Conservation (phyloP, 2,329 filamentous ascomycete species). For the Dactylellina parvicollis region DNA sequence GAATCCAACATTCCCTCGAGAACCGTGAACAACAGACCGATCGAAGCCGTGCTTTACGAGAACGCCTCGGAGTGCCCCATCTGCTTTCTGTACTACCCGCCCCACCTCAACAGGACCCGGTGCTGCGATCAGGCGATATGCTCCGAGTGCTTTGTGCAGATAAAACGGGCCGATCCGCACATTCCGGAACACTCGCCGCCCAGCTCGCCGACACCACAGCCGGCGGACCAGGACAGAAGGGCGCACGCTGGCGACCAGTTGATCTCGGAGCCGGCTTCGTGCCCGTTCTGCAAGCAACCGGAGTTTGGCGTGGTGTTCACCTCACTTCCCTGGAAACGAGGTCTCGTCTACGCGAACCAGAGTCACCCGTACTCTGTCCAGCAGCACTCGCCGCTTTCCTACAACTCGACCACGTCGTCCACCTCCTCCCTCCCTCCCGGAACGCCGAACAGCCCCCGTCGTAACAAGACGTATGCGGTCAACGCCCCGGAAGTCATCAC, state of each 20-base stretch:
- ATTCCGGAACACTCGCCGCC: constrained; percentile 74
- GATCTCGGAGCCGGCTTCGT: constrained; percentile 88
- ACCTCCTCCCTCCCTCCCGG: constrained; percentile 61
- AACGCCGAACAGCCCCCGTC: constrained; percentile 61
- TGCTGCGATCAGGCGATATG: constrained; percentile 97
- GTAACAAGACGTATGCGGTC: constrained; percentile 78
- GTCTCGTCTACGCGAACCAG: constrained; percentile 83
- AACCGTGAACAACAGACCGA: constrained; percentile 79
- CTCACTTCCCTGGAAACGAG: constrained; percentile 85
- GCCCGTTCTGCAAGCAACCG: constrained; percentile 92
- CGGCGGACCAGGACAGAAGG: constrained; percentile 61
- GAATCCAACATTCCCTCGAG: constrained; percentile 57
- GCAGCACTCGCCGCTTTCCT: constrained; percentile 61
- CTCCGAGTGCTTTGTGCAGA: constrained; percentile 98
- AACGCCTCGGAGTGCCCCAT: constrained; percentile 91
- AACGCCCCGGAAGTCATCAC: constrained; percentile 87
- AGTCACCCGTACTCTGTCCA: constrained; percentile 80
- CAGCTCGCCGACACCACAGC: constrained; percentile 61
- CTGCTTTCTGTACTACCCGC: constrained; percentile 94
- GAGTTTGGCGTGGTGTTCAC: constrained; percentile 98
- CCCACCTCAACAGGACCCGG: constrained; percentile 89
- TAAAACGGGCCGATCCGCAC: constrained; percentile 92
- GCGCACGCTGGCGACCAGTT: constrained; percentile 68
- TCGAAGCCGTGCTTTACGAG: constrained; percentile 95
- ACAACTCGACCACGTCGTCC: constrained; percentile 64